Evolutionary conservation across 192 early-diverging fungal genomes (phyloP).

Genomic region (Fimicolochytrium jonesii): DNA sequence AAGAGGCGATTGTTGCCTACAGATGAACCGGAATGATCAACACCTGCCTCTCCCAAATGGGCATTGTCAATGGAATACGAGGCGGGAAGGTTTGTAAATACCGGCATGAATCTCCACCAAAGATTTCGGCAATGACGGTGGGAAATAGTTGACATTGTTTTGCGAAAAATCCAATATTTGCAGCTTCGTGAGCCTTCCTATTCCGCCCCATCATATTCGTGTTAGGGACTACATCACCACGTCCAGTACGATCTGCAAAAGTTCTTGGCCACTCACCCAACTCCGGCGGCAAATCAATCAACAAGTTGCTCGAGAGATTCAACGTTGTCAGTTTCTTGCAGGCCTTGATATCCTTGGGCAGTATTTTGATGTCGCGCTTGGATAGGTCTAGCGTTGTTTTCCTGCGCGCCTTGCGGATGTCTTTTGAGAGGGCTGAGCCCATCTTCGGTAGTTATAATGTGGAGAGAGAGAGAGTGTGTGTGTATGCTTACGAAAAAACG

Average conservation of each 20-base stretch:
- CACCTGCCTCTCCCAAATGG: not conserved
- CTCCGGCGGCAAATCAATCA: slow-evolving; percentile 36
- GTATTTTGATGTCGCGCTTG: slow-evolving; percentile 26
- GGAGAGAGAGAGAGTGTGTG: not conserved
- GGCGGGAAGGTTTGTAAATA: not conserved
- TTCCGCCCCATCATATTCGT: too few species aligned
- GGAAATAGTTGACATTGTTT: slow-evolving; percentile 48
- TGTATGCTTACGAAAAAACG: too few species aligned
- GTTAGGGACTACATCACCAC: too few species aligned
- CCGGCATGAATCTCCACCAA: slow-evolving; percentile 38
- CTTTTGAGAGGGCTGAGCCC: slow-evolving; percentile 27
- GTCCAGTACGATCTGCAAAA: too few species aligned
- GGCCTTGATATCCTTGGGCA: slow-evolving; percentile 31
- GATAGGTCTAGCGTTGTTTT: slow-evolving; percentile 37
- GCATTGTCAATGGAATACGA: too few species aligned
- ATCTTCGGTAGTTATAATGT: slow-evolving; percentile 8
- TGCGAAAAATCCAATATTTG: slow-evolving; percentile 35
- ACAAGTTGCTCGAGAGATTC: slow-evolving; percentile 26
- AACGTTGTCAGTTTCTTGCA: slow-evolving; percentile 27
- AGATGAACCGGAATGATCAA: not conserved
- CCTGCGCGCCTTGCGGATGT: slow-evolving; percentile 21
- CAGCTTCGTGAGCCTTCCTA: slow-evolving; percentile 24
- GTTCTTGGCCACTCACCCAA: too few species aligned
- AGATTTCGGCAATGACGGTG: slow-evolving; percentile 30
- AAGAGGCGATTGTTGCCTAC: slow-evolving; percentile 41